Evolutionary conservation across 148 eudicot genomes (phyloP).

Genomic region (Fagopyrum tataricum): DNA sequence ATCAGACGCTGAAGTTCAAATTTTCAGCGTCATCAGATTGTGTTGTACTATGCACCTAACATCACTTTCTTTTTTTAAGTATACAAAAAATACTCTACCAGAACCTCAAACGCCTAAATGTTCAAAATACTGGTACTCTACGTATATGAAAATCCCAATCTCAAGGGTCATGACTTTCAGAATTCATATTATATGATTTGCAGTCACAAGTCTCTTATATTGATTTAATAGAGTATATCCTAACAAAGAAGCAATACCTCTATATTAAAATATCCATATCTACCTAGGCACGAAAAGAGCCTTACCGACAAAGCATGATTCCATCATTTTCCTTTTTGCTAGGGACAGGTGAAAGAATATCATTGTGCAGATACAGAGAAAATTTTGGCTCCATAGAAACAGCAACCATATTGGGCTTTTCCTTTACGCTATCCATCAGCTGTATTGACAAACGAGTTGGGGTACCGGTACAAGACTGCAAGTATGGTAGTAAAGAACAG

Average conservation of each 20-base stretch:
- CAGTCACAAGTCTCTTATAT: neutral
- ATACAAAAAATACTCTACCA: too few species aligned
- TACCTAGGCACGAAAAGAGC: neutral
- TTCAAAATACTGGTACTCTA: neutral
- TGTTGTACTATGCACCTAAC: too few species aligned
- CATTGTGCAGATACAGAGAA: slow-evolving; percentile 62
- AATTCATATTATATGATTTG: neutral
- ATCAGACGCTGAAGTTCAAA: too few species aligned
- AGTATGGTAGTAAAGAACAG: slow-evolving; percentile 13
- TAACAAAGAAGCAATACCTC: neutral
- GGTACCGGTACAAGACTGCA: slow-evolving; percentile 56
- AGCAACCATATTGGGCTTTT: slow-evolving; percentile 77
- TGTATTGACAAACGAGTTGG: slow-evolving; percentile 53
- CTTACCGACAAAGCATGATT: slow-evolving; percentile 63
- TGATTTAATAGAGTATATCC: neutral
- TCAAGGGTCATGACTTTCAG: neutral
- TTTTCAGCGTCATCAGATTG: too few species aligned
- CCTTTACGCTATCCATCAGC: slow-evolving; percentile 80
- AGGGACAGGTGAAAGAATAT: slow-evolving; percentile 48
- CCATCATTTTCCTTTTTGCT: slow-evolving; percentile 52
- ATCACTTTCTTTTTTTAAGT: too few species aligned
- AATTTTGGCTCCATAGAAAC: slow-evolving; percentile 85
- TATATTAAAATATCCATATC: neutral
- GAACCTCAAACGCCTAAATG: neutral
- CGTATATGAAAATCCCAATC: neutral